Conservation (phyloP, 1,139 yeast species). For the Chernovozyma aurita region DNA sequence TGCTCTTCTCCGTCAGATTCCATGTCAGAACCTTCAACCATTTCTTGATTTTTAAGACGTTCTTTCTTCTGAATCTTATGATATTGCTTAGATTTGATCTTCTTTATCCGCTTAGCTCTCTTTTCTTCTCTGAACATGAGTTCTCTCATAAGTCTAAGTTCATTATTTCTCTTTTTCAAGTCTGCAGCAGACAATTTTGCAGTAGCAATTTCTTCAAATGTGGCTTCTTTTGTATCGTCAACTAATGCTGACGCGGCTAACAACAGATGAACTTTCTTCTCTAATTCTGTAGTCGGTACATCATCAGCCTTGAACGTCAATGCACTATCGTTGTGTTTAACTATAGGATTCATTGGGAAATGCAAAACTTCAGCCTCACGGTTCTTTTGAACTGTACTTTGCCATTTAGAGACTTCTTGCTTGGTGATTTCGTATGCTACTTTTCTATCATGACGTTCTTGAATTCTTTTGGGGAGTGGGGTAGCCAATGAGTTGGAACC, state of each 20-base stretch:
- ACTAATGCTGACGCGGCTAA: slow-evolving; percentile 61
- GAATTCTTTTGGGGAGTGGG: slow-evolving; percentile 83
- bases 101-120: slow-evolving; percentile 84
- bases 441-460: slow-evolving; percentile 77
- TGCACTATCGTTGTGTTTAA: slow-evolving; percentile 45
- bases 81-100: slow-evolving; percentile 88
- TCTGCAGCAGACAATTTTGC: slow-evolving; percentile 82
- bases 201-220: slow-evolving; percentile 84
- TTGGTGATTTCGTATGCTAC: slow-evolving; percentile 91
- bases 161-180: slow-evolving; percentile 69
- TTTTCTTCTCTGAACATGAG: slow-evolving; percentile 93
- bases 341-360: slow-evolving; percentile 61
- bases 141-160: slow-evolving; percentile 88
- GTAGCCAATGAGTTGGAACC: slow-evolving; percentile 53
- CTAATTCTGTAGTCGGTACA: slow-evolving; percentile 57
- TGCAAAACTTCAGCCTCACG: slow-evolving; percentile 80
- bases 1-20: slow-evolving; percentile 57
- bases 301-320: slow-evolving; percentile 49
- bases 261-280: slow-evolving; percentile 57
- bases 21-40: slow-evolving; percentile 62
- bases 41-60: slow-evolving; percentile 59
- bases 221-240: slow-evolving; percentile 73
- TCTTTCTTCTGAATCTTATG: slow-evolving; percentile 87
- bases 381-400: slow-evolving; percentile 71
- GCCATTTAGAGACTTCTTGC: slow-evolving; percentile 85